phyloP scores from a whole-genome alignment of 192 early-diverging fungal genomes.

The Rhizophagus sp. region DNA sequence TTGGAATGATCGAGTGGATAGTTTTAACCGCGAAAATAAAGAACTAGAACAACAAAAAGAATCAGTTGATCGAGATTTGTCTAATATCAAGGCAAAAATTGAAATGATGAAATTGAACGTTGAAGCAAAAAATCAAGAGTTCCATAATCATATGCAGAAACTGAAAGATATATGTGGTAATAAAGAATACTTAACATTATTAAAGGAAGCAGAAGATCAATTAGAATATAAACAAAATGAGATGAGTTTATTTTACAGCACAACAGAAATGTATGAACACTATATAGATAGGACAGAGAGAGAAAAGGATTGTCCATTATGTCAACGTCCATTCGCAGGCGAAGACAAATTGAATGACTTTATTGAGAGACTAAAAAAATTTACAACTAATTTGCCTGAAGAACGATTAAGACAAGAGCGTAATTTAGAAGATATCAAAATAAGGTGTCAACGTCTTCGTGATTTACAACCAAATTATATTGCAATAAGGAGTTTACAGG shows the following conservation, averaged over 20 bases:
- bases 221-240: neutral
- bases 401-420: slow-evolving; percentile 36
- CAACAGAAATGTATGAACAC: slow-evolving; percentile 60
- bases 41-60: slow-evolving; percentile 3
- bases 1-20: neutral
- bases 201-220: slow-evolving; percentile 4
- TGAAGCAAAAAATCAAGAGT: neutral
- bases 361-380: slow-evolving; percentile 30
- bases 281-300: slow-evolving; percentile 67
- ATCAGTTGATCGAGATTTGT: neutral
- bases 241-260: slow-evolving; percentile 44
- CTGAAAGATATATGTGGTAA: neutral
- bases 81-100: neutral
- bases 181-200: neutral
- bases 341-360: slow-evolving; percentile 45
- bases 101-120: neutral
- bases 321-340: slow-evolving; percentile 69
- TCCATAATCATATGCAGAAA: neutral
- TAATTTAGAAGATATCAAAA: slow-evolving; percentile 48
- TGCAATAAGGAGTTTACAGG: slow-evolving; percentile 44
- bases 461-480: slow-evolving; percentile 46
- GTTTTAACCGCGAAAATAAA: neutral
- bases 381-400: slow-evolving; percentile 35
- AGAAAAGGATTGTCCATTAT: slow-evolving; percentile 78
- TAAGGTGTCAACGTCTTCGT: slow-evolving; percentile 34